phyloP scores from a whole-genome alignment of 2,329 filamentous ascomycete species.

The Aspergillus fumigatus region DNA sequence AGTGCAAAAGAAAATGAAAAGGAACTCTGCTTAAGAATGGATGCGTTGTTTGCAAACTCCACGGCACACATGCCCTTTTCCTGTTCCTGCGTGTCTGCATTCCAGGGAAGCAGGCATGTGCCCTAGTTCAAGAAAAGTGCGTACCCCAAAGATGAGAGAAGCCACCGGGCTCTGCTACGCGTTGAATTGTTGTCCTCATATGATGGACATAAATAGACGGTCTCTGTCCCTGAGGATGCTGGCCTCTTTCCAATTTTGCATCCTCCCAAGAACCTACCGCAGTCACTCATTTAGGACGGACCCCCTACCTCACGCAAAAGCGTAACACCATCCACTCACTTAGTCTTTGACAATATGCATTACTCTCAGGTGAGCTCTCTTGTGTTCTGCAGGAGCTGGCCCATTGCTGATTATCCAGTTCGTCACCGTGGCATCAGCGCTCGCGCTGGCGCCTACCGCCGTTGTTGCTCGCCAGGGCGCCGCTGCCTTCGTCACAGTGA shows the following conservation, averaged over 20 bases:
- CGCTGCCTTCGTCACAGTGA: slow-evolving; percentile 9
- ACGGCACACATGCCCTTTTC: neutral
- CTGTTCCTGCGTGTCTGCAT: neutral
- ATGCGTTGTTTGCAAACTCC: neutral
- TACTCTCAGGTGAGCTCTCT: slow-evolving; percentile 2
- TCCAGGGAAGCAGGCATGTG: slow-evolving; percentile 1
- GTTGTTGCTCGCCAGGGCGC: slow-evolving; percentile 7
- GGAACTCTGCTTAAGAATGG: neutral
- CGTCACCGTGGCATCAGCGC: slow-evolving; percentile 8
- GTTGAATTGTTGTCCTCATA: neutral
- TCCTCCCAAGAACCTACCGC: neutral
- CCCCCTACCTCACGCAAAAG: neutral
- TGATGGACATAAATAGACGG: neutral
- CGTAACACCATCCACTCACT: neutral
- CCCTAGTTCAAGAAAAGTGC: slow-evolving; percentile 5
- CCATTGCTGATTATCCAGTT: neutral
- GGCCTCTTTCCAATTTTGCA: neutral
- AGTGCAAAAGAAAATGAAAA: neutral
- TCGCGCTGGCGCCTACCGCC: slow-evolving; percentile 11
- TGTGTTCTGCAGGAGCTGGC: neutral
- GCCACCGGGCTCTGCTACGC: neutral
- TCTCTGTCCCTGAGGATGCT: neutral
- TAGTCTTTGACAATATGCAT: neutral
- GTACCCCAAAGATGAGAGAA: slow-evolving; percentile 10
- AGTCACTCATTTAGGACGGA: neutral